Conservation (phyloP, 2,329 filamentous ascomycete genomes). For the Ampelomyces quisqualis region DNA sequence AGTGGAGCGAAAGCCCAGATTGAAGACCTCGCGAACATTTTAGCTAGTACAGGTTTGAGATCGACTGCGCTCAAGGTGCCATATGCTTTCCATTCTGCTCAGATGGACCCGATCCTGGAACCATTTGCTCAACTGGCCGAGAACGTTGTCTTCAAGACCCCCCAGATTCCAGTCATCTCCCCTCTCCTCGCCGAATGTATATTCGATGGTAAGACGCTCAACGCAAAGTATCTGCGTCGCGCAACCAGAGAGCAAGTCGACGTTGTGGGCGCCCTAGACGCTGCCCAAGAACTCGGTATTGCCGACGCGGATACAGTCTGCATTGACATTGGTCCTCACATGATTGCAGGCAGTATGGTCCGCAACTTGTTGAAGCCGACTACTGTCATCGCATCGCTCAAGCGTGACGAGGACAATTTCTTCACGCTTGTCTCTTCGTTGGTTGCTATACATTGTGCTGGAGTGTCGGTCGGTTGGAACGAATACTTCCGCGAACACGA, state of each 20-base stretch:
- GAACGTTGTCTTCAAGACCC: constrained; percentile 13
- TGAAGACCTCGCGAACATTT: constrained; percentile 4
- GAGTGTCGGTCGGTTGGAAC: constrained; percentile 61
- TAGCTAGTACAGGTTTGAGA: no score
- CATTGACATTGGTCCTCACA: constrained; percentile 53
- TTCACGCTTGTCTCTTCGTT: no score
- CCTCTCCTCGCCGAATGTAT: constrained; percentile 49
- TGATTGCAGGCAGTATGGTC: no score
- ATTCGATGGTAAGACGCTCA: constrained; percentile 38
- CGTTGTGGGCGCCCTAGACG: constrained; percentile 47
- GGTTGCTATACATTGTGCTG: constrained; percentile 42
- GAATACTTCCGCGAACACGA: constrained; percentile 59
- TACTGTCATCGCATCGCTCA: no score
- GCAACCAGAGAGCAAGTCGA: constrained; percentile 17
- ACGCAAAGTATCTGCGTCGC: constrained; percentile 42
- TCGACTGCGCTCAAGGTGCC: no score
- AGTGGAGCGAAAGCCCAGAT: background rate
- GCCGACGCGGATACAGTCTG: constrained; percentile 43
- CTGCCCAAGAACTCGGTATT: constrained; percentile 30
- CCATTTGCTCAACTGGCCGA: constrained; percentile 42
- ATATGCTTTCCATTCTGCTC: constrained; percentile 27
- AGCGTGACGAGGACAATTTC: no score
- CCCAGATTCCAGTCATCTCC: constrained; percentile 46
- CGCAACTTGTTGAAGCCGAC: no score
- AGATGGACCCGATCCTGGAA: constrained; percentile 48